Evolutionary conservation across 306 rosid species (phyloP).

Genomic region (Sicyos edulis): DNA sequence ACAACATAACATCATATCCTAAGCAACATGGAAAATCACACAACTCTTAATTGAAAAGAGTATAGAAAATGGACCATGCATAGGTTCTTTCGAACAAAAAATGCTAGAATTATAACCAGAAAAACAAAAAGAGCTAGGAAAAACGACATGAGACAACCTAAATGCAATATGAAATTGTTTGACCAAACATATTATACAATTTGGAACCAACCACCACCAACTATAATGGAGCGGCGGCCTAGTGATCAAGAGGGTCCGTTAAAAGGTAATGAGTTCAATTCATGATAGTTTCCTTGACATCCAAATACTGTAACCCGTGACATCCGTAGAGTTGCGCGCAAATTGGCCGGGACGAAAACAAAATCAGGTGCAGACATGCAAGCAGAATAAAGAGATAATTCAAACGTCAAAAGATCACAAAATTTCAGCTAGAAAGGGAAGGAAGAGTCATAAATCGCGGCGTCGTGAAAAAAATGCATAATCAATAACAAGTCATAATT

Average conservation of each 20-base stretch:
- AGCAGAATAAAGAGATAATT: not conserved
- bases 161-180: not conserved
- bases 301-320: no score
- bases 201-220: not conserved
- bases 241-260: no score
- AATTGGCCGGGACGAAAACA: not conserved
- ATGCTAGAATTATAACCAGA: not conserved
- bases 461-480: no score
- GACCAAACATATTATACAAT: not conserved
- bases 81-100: not conserved
- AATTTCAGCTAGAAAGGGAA: not conserved
- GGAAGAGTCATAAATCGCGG: not conserved
- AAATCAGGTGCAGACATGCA: constrained; percentile 2
- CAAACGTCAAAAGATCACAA: not conserved
- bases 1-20: not conserved
- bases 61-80: not conserved
- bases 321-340: no score
- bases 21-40: not conserved
- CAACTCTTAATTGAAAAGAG: not conserved
- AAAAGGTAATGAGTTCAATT: no score
- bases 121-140: not conserved
- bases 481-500: not conserved
- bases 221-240: no score
- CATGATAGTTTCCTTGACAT: no score
- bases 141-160: not conserved